phyloP scores from a whole-genome alignment of 2,329 filamentous ascomycete species.

The Clonostachys rhizophaga region DNA sequence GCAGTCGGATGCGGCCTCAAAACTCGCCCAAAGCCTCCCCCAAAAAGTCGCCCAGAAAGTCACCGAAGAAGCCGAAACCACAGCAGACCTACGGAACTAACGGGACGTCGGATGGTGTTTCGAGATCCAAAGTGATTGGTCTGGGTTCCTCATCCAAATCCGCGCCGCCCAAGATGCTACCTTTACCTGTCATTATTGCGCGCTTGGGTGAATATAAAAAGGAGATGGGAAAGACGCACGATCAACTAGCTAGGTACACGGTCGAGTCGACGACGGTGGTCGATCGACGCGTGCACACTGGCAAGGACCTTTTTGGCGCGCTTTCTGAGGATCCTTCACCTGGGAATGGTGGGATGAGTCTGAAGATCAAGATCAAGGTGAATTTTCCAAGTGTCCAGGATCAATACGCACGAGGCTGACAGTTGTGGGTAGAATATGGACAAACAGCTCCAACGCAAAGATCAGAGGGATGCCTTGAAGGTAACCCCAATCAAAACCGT shows the following conservation, averaged over 20 bases:
- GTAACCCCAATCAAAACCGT: conserved; percentile 43
- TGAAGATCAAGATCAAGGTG: conserved; percentile 49
- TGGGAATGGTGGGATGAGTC: conserved; percentile 28
- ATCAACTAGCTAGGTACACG: conserved; percentile 35
- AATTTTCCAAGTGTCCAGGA: conserved; percentile 1
- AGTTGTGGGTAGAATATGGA: too few relatives aligned
- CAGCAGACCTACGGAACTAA: too few relatives aligned
- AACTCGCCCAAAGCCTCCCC: too few relatives aligned
- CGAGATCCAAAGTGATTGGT: too few relatives aligned
- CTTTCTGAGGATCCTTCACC: conserved; percentile 28
- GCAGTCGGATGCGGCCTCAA: too few relatives aligned
- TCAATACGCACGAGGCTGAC: background rate
- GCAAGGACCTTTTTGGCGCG: conserved; percentile 41
- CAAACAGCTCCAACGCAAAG: too few relatives aligned
- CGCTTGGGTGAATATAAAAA: background rate
- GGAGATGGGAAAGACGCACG: conserved; percentile 19
- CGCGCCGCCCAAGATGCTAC: too few relatives aligned
- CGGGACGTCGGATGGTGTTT: too few relatives aligned
- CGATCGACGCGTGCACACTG: conserved; percentile 31
- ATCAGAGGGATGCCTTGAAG: conserved; percentile 16
- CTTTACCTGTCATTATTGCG: background rate
- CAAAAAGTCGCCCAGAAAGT: too few relatives aligned
- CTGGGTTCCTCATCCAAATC: too few relatives aligned
- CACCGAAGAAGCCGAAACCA: too few relatives aligned
- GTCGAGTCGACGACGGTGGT: conserved; percentile 37